Evolutionary conservation across 768 basidiomycete species (phyloP), one percentile per base, ranked within the genome.

Genomic region (Lentinula guzmanii): DNA sequence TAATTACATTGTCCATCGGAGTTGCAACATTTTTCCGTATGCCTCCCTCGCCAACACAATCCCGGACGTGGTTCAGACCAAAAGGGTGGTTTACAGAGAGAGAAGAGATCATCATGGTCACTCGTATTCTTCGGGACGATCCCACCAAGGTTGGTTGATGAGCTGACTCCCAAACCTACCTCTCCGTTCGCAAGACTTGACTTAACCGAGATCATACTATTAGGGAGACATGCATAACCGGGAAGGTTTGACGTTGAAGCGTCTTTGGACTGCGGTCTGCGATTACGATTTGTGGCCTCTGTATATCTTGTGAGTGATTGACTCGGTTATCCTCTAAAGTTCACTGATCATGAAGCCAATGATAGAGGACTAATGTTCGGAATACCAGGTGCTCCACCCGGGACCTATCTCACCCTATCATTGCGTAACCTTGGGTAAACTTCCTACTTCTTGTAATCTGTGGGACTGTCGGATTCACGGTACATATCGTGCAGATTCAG

Each of bases 171-270:
- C 31, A 42, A 7, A 39, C 16, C 31, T 5, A 41, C 6, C 2
- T 37, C 28, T 28, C 28, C 28, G 28, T 28, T 28, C 28, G 28
- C 3, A 28, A 28, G 28, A 48, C 37, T 62, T 31, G 50, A 37
- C 13, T 28, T 35, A 9, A 34, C 10, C 28, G 24, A 7, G 9
- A 7, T 50, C 13, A 33, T 10, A 39, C 37, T 6, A 39, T 15
- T 46, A 83, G 79, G 81, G 81, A 1, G 84, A 86, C 61, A 86
- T 89, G 87, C 86, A 87, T 70, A 89, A 89, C 63, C 82, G 87
- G 45, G 81, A 89, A 70, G 84, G 81, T 0, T 66, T 89, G 11
- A 75, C 80, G 0, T 39, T 77, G 5, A 76, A 74, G 65, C 74
- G 80, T 5, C 68, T 87, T 4, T 86, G 82, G 80, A 72, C 70